Conservation (phyloP, 805 yeast species). For the Cyberlindnera maritima region DNA sequence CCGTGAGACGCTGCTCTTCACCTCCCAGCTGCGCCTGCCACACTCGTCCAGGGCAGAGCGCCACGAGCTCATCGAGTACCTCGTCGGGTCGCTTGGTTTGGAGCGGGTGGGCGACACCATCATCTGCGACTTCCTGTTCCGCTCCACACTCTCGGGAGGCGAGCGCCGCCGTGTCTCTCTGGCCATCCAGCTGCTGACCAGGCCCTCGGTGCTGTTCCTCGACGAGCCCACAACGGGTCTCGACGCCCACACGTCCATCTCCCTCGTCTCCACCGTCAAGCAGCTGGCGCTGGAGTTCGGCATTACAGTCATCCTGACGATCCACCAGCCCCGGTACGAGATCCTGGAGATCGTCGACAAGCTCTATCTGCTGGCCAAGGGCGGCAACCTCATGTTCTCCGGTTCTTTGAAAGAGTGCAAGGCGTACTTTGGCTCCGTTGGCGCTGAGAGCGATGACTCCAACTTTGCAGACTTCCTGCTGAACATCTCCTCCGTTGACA, state of each 20-base stretch:
- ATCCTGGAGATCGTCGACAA: constrained; percentile 67
- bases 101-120: constrained; percentile 58
- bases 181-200: constrained; percentile 73
- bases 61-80: constrained; percentile 48
- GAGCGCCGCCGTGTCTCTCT: constrained; percentile 76
- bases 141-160: constrained; percentile 69
- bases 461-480: constrained; percentile 64
- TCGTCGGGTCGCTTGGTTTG: constrained; percentile 63
- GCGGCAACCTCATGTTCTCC: constrained; percentile 47
- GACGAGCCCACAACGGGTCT: constrained; percentile 91
- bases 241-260: constrained; percentile 73
- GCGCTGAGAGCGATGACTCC: constrained; percentile 33
- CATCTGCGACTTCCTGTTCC: constrained; percentile 42
- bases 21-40: constrained; percentile 70
- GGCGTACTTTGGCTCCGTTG: constrained; percentile 50
- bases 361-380: constrained; percentile 65
- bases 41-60: constrained; percentile 43
- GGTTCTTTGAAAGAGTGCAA: constrained; percentile 43
- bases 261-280: constrained; percentile 59
- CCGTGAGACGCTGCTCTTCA: constrained; percentile 63
- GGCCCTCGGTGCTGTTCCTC: constrained; percentile 71
- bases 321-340: constrained; percentile 84
- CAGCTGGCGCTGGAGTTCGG: constrained; percentile 54
- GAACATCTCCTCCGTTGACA: constrained; percentile 57
- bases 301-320: constrained; percentile 69